Evolutionary conservation across 202 grass and related monocot species (phyloP).

Genomic region (Saccharum hybrid): DNA sequence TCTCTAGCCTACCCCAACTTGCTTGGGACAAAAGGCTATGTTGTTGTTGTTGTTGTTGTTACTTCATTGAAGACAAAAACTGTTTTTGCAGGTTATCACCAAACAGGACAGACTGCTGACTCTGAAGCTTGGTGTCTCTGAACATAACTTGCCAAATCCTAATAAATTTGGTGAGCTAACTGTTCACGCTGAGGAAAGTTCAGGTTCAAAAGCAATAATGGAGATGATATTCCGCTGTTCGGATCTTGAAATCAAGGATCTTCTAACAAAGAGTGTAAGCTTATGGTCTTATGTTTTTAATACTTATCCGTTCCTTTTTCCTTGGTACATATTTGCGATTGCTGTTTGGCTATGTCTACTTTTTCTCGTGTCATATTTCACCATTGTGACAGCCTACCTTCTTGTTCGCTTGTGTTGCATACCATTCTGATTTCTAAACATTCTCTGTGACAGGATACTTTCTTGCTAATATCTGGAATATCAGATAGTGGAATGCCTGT

Average conservation of each 20-base stretch:
- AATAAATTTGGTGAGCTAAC: slow-evolving; percentile 78
- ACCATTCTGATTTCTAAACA: slow-evolving; percentile 47
- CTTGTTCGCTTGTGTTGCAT: slow-evolving; percentile 3
- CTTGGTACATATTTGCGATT: slow-evolving; percentile 45
- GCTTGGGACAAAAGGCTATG: too few relatives aligned
- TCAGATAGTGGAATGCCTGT: slow-evolving; percentile 72
- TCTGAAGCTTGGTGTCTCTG: slow-evolving; percentile 71
- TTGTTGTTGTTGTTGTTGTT: too few relatives aligned
- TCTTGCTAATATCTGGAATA: slow-evolving; percentile 95
- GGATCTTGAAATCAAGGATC: slow-evolving; percentile 97
- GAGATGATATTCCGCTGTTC: slow-evolving; percentile 88
- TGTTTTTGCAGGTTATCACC: slow-evolving; percentile 73
- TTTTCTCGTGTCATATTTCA: slow-evolving; percentile 33
- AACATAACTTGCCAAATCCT: slow-evolving; percentile 55
- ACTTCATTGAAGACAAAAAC: slow-evolving; percentile 33
- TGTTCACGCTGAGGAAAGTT: slow-evolving; percentile 77
- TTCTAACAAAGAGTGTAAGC: slow-evolving; percentile 98
- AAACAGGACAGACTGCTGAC: slow-evolving; percentile 67
- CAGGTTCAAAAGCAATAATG: slow-evolving; percentile 88
- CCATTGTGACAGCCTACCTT: slow-evolving; percentile 26
- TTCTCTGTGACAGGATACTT: slow-evolving; percentile 77
- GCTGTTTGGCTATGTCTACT: slow-evolving; percentile 32
- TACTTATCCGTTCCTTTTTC: slow-evolving; percentile 21
- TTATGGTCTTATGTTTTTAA: slow-evolving; percentile 3
- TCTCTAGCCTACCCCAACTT: too few relatives aligned